Evolutionary conservation across 148 eudicot species (phyloP), one percentile per base, ranked within the genome.

Genomic region (Drosera capensis): DNA sequence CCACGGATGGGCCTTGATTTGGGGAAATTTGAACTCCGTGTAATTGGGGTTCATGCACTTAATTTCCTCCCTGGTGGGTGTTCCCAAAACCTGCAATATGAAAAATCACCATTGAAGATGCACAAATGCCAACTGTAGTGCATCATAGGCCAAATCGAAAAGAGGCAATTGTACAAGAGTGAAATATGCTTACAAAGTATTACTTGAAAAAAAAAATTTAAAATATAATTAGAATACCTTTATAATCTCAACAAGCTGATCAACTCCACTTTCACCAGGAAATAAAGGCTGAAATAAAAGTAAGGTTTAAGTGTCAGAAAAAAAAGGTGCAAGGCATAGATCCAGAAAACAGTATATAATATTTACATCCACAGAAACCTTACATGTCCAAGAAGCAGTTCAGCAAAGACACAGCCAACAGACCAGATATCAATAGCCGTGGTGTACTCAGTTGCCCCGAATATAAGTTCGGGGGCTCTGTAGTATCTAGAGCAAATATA

Each of bases 1-100:
- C 99, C 95, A 90, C 2, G 99, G 95, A 64, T 88, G 94, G 54
- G 97, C 95, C 76, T 88, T 88, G 58, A 88, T 88, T 60, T 88
- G 97, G 9, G 97, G 95, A 31, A 51, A 51, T 25, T 51, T 51
- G 38, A 51, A 51, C 16, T 51, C 55, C 14, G 55, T 51, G 47
- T 52, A 52, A 13, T 52, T 52, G 29, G 56, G 56, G 47, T 52
- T 52, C 56, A 52, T 52, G 56, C 56, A 52, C 47, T 43, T 52
- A 29, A 52, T 52, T 41, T 52, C 56, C 28, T 52, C 56, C 22
- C 56, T 52, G 19, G 56, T 52, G 40, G 56, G 56, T 8, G 56
- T 52, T 20, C 56, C 56, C 56, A 52, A 20, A 7, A 52, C 56
- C 56, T 52, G 26, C 5, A 25, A 11, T n/a, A n/a, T n/a, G n/a